Evolutionary conservation across 179 eudicot genomes (phyloP).

Genomic region (Camellia oleifera): DNA sequence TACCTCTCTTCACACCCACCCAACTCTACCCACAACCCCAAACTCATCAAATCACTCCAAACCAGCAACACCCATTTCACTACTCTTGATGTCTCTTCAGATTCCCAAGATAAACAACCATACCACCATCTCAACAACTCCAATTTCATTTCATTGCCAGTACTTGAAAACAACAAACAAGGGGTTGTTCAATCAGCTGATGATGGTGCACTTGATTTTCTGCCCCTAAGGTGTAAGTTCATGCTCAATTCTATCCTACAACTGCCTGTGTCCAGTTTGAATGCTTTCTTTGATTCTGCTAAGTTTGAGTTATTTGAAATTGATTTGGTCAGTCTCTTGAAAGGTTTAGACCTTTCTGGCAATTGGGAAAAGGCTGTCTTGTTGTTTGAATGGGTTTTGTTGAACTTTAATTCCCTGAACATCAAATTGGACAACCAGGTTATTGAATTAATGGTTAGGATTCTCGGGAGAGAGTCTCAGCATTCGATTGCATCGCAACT

Average conservation of each 20-base stretch:
- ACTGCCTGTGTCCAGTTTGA: slow-evolving; percentile 42
- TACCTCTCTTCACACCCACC: slow-evolving; percentile 46
- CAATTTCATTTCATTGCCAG: slow-evolving; percentile 22
- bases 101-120: neutral
- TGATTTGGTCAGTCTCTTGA: slow-evolving; percentile 63
- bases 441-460: slow-evolving; percentile 65
- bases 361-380: slow-evolving; percentile 60
- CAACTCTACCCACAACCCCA: slow-evolving; percentile 31
- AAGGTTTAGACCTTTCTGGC: slow-evolving; percentile 67
- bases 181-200: slow-evolving; percentile 27
- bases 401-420: slow-evolving; percentile 25
- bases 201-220: slow-evolving; percentile 48
- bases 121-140: slow-evolving; percentile 14
- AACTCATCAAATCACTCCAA: slow-evolving; percentile 24
- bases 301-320: slow-evolving; percentile 42
- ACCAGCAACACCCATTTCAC: slow-evolving; percentile 37
- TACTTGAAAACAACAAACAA: slow-evolving; percentile 17
- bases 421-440: slow-evolving; percentile 44
- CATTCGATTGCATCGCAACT: slow-evolving; percentile 58
- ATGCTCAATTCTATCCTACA: slow-evolving; percentile 50
- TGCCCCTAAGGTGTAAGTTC: slow-evolving; percentile 56
- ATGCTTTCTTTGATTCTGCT: slow-evolving; percentile 44
- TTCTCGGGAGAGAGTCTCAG: slow-evolving; percentile 81
- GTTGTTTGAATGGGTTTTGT: slow-evolving; percentile 74
- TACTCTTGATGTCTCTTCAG: slow-evolving; percentile 13